These are phyloP conservation scores for Syzygium grande DNA, from an alignment of 345 rosid genomes.

Conservation along the genomic window DNA sequence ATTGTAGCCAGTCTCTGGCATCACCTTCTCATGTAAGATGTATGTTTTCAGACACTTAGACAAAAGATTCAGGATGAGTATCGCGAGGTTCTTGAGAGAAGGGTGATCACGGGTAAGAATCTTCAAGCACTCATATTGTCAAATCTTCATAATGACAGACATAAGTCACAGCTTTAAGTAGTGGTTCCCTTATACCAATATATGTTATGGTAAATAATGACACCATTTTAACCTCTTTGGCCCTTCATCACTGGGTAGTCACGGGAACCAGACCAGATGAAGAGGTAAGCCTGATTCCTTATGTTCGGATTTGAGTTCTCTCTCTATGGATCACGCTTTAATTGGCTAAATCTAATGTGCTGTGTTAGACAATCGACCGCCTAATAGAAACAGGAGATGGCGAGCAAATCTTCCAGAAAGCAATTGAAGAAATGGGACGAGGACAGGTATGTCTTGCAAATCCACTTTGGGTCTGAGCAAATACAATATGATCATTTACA, in stretches of 20 bases:
- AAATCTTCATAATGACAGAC: not conserved
- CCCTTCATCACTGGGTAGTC: conserved; percentile 12
- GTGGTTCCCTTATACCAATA: not conserved
- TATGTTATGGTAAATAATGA: not conserved
- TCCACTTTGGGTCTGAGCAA: not conserved
- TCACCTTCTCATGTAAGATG: not conserved
- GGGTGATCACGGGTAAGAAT: conserved; percentile 67
- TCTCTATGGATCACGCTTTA: conserved; percentile 7
- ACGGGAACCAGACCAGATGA: conserved; percentile 68
- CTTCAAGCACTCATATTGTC: not conserved
- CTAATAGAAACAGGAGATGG: conserved; percentile 93
- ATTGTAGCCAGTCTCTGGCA: not conserved
- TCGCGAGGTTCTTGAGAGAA: conserved; percentile 86
- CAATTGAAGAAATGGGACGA: conserved; percentile 86
- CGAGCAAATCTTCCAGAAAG: conserved; percentile 88
- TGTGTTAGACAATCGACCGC: conserved; percentile 63
- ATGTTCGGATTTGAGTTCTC: not conserved
- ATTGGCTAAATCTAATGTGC: not conserved
- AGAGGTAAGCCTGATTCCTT: conserved; percentile 33
- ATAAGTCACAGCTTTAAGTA: not conserved
- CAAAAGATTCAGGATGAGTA: conserved; percentile 84
- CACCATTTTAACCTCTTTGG: not conserved
- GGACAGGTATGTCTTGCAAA: conserved; percentile 52
- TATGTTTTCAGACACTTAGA: conserved; percentile 53
- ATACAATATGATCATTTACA: not conserved